phyloP scores from a whole-genome alignment of 140 eudicot genomes.

The Senecio squalidus region DNA sequence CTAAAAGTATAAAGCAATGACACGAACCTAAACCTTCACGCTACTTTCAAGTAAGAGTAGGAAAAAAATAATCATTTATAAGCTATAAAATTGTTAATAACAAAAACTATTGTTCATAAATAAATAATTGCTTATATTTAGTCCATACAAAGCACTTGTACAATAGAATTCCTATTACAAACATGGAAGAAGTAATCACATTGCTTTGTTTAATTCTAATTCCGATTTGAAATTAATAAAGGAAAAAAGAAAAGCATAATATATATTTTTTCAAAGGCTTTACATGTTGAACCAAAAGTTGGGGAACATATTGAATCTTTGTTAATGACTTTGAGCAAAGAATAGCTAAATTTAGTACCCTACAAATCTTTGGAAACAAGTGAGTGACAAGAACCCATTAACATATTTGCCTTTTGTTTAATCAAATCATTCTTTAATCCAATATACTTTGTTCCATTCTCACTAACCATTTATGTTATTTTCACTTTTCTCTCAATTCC shows the following conservation, averaged over 20 bases:
- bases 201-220: constrained; percentile 8
- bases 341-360: constrained; percentile 34
- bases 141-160: background rate
- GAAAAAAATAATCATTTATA: too few species aligned
- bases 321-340: constrained; percentile 29
- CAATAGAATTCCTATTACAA: background rate
- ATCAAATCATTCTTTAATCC: constrained; percentile 33
- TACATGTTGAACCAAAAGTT: constrained; percentile 18
- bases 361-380: constrained; percentile 36
- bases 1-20: too few species aligned
- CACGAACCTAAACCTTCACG: too few species aligned
- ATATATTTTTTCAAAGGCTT: constrained; percentile 13
- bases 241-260: constrained; percentile 9
- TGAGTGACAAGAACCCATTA: constrained; percentile 41
- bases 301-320: constrained; percentile 37
- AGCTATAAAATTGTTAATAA: too few species aligned
- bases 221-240: background rate
- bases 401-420: constrained; percentile 28
- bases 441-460: constrained; percentile 39
- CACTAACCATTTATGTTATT: constrained; percentile 26
- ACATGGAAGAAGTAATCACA: background rate
- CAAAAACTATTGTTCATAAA: background rate
- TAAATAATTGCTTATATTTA: background rate
- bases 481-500: constrained; percentile 30
- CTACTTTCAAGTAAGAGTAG: too few species aligned